These are phyloP conservation scores for Thyridium curvatum DNA, from an alignment of 2,329 filamentous ascomycete species.

Conservation along the genomic window DNA sequence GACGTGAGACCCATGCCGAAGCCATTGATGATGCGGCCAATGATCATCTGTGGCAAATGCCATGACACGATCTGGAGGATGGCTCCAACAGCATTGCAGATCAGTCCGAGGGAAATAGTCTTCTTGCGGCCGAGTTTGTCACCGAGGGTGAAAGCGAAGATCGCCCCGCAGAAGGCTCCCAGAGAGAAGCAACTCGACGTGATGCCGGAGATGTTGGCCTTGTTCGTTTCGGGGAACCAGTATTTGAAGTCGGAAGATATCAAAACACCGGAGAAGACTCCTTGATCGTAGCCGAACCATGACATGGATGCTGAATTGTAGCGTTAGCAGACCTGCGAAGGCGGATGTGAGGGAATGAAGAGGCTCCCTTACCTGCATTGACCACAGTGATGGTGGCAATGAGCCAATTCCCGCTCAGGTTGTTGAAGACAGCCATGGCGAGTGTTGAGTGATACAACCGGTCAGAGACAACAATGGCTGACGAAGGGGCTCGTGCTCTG, in stretches of 20 bases:
- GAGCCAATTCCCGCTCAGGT: too few relatives aligned
- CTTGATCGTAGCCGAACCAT: conserved; percentile 29
- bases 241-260: conserved; percentile 31
- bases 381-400: too few relatives aligned
- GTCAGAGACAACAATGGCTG: too few relatives aligned
- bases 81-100: conserved; percentile 24
- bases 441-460: too few relatives aligned
- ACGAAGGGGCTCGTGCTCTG: too few relatives aligned
- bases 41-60: conserved; percentile 31
- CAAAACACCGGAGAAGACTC: conserved; percentile 34
- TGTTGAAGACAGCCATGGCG: too few relatives aligned
- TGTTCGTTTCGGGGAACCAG: conserved; percentile 26
- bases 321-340: neutral
- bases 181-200: conserved; percentile 36
- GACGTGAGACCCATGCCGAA: conserved; percentile 29
- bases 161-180: conserved; percentile 24
- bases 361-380: neutral
- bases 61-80: conserved; percentile 25
- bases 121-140: conserved; percentile 25
- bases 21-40: conserved; percentile 33
- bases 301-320: conserved; percentile 9
- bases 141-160: conserved; percentile 20
- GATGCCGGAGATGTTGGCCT: conserved; percentile 35
- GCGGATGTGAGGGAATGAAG: neutral
- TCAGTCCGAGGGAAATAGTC: conserved; percentile 21